Percentiles rank a stretch among this genome's conserved stretches.
These are phyloP conservation scores for Plasmodium cynomolgi DNA, from an alignment of 169 alveolate species.

Conservation along the genomic window DNA sequence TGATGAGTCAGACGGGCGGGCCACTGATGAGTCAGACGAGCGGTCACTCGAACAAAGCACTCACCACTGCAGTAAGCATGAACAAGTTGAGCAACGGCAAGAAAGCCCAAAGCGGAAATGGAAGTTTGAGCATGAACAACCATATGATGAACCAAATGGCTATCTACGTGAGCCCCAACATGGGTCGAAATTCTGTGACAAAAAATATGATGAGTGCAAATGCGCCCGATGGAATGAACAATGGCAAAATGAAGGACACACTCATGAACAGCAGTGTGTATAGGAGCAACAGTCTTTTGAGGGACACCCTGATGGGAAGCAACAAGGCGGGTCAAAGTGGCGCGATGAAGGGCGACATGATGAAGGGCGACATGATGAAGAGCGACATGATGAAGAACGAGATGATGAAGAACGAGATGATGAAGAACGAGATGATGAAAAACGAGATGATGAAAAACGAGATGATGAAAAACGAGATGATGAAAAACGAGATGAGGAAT, in stretches of 20 bases:
- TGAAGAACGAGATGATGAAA: not conserved
- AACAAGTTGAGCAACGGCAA: not conserved
- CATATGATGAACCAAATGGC: conserved; percentile 15
- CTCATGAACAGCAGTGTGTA: conserved; percentile 9
- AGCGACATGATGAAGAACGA: not conserved
- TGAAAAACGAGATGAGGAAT: conserved; percentile 17
- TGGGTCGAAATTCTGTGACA: not conserved
- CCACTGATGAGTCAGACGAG: not conserved
- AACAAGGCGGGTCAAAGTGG: not conserved
- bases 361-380: not conserved
- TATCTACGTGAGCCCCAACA: conserved; percentile 7
- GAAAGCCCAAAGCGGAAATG: not conserved
- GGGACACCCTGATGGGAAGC: not conserved
- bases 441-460: not conserved
- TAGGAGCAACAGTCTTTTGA: conserved; percentile 13
- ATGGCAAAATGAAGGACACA: conserved; percentile 5
- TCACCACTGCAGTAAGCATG: not conserved
- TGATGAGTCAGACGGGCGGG: not conserved
- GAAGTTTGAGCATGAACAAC: conserved; percentile 2
- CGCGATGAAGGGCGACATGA: not conserved
- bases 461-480: not conserved
- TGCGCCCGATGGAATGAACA: not conserved
- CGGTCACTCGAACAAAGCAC: not conserved
- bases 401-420: not conserved
- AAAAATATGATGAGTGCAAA: conserved; percentile 23